phyloP scores from a whole-genome alignment of 495 filamentous ascomycete genomes.

The Achaetomiella virescens region DNA sequence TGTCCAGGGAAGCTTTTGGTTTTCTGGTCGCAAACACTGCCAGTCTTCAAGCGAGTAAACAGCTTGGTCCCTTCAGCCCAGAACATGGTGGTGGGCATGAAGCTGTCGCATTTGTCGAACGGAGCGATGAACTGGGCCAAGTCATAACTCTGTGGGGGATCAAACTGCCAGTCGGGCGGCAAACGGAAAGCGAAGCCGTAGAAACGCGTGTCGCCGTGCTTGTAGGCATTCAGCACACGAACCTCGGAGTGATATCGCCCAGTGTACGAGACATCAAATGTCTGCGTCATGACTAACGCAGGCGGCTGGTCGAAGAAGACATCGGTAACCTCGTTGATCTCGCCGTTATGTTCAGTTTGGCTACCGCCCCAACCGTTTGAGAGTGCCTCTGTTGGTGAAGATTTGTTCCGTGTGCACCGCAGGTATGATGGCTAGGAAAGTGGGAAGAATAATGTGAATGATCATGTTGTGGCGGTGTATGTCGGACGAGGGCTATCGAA shows the following conservation, averaged over 20 bases:
- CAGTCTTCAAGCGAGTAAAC: conserved; percentile 41
- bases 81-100: conserved; percentile 50
- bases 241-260: conserved; percentile 55
- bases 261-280: conserved; percentile 40
- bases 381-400: conserved; percentile 49
- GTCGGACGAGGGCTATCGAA: too few species aligned
- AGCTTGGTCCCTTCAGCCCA: conserved; percentile 46
- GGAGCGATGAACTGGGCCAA: conserved; percentile 53
- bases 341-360: conserved; percentile 43
- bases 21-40: conserved; percentile 23
- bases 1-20: conserved; percentile 35
- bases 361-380: conserved; percentile 42
- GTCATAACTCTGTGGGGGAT: conserved; percentile 45
- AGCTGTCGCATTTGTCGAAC: conserved; percentile 48
- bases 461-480: too few species aligned
- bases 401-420: conserved; percentile 26
- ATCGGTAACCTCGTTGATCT: conserved; percentile 43
- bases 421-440: not conserved
- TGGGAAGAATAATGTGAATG: not conserved
- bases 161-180: conserved; percentile 44
- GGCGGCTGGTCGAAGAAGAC: conserved; percentile 39
- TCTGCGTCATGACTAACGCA: conserved; percentile 50
- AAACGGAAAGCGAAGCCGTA: conserved; percentile 54
- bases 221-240: conserved; percentile 41
- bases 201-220: conserved; percentile 45